phyloP scores from a whole-genome alignment of 805 yeast genomes.

The Suhomyces xylopsoci region DNA sequence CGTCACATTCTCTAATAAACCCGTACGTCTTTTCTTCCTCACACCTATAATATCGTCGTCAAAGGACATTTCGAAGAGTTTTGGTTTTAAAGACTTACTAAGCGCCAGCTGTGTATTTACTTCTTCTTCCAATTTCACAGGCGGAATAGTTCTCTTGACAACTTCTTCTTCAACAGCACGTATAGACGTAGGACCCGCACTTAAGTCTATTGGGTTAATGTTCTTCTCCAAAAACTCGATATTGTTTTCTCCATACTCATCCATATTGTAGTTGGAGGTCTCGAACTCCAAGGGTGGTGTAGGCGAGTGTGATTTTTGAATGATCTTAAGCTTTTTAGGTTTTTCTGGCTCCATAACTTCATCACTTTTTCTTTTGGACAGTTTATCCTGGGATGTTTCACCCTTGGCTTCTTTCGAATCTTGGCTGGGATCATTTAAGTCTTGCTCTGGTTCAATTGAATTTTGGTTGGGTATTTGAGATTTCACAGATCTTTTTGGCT shows the following conservation, averaged over 20 bases:
- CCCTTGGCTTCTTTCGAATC: neutral
- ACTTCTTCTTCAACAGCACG: neutral
- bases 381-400: neutral
- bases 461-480: neutral
- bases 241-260: constrained; percentile 35
- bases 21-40: neutral
- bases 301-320: neutral
- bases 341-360: neutral
- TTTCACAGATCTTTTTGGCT: neutral
- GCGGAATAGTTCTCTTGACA: constrained; percentile 2
- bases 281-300: constrained; percentile 5
- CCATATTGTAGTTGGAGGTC: constrained; percentile 16
- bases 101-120: neutral
- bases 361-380: neutral
- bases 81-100: constrained; percentile 1
- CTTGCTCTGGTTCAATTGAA: too few relatives aligned
- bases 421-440: neutral
- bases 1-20: neutral
- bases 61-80: constrained; percentile 12
- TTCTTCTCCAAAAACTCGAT: constrained; percentile 23
- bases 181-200: neutral
- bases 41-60: constrained; percentile 9
- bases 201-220: neutral
- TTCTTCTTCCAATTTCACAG: constrained; percentile 9
- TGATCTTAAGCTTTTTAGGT: constrained; percentile 1